A percentile compares a stretch with the other conserved stretches of the same genome.
phyloP scores from a whole-genome alignment of 768 basidiomycete species.

The Boletus sensibilis region DNA sequence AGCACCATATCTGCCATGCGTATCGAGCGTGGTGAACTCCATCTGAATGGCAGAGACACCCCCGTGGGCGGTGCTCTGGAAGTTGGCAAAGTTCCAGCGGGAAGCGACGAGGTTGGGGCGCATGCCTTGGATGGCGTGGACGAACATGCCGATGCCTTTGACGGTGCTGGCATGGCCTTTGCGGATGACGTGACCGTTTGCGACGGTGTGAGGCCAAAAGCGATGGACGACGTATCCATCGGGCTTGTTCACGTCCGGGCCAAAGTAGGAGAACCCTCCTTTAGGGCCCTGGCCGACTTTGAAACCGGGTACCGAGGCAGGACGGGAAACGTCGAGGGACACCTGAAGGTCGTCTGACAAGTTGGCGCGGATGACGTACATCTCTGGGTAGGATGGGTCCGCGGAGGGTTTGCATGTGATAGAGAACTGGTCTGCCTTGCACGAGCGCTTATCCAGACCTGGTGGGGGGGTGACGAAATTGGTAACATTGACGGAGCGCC shows the following conservation, averaged over 20 bases:
- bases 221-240: constrained; percentile 88
- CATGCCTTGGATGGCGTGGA: constrained; percentile 98
- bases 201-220: constrained; percentile 77
- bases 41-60: constrained; percentile 89
- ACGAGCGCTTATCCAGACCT: constrained; percentile 79
- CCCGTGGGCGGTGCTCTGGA: constrained; percentile 71
- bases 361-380: constrained; percentile 77
- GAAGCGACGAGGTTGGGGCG: constrained; percentile 90
- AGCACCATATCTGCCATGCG: constrained; percentile 73
- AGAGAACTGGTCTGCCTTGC: constrained; percentile 82
- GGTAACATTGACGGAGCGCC: constrained; percentile 85
- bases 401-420: constrained; percentile 61
- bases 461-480: constrained; percentile 79
- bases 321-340: constrained; percentile 68
- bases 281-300: constrained; percentile 87
- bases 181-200: constrained; percentile 64
- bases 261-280: constrained; percentile 90
- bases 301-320: constrained; percentile 75
- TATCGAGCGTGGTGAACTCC: constrained; percentile 87
- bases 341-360: constrained; percentile 79
- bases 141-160: constrained; percentile 77
- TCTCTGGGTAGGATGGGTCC: constrained; percentile 64
- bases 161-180: constrained; percentile 59
- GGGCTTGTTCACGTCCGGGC: constrained; percentile 60
- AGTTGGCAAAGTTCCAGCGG: constrained; percentile 93